phyloP scores from a whole-genome alignment of 306 rosid species.

The Prunus salicina region DNA sequence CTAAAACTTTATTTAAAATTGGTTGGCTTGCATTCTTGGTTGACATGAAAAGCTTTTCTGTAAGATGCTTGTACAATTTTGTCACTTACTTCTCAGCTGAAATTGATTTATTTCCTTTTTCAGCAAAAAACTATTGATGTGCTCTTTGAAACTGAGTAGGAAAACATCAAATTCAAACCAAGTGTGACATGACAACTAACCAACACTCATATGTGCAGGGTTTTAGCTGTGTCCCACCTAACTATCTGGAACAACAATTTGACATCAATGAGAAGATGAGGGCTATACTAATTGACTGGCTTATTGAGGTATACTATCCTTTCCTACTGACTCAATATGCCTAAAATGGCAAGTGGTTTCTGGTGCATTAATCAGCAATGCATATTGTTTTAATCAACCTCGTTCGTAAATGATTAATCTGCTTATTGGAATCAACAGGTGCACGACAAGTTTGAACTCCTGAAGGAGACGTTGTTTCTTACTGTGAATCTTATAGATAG shows the following conservation, averaged over 20 bases:
- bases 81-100: neutral
- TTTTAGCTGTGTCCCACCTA: slow-evolving; percentile 55
- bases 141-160: neutral
- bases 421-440: slow-evolving; percentile 51
- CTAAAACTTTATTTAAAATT: neutral
- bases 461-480: slow-evolving; percentile 90
- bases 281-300: slow-evolving; percentile 94
- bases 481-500: slow-evolving; percentile 78
- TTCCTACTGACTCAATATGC: slow-evolving; percentile 20
- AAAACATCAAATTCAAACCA: neutral
- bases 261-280: slow-evolving; percentile 98
- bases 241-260: slow-evolving; percentile 65
- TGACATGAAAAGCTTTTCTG: neutral
- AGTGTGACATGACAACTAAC: slow-evolving; percentile 20
- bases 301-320: slow-evolving; percentile 66
- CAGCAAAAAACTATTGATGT: neutral
- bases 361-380: neutral
- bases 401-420: neutral
- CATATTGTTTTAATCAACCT: neutral
- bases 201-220: slow-evolving; percentile 41
- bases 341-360: slow-evolving; percentile 23
- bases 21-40: neutral
- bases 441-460: slow-evolving; percentile 91
- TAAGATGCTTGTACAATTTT: neutral
- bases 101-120: neutral